Evolutionary conservation across 1,284 basidiomycete genomes (phyloP), one percentile per base, ranked within the genome.

Genomic region (Pholiota adiposa): DNA sequence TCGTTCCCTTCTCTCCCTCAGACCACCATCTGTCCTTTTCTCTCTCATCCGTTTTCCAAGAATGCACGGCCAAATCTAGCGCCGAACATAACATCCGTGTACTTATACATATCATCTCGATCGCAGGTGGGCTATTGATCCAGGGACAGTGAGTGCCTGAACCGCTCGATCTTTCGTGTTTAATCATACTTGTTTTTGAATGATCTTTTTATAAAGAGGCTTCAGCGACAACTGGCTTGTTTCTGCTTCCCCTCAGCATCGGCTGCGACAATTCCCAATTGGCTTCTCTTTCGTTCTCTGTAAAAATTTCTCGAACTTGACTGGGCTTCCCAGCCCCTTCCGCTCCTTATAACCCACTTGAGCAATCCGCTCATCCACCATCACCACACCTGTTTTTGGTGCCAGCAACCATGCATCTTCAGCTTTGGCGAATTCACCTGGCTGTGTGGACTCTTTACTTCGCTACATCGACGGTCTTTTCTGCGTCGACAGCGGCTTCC

Each of bases 301-400:
- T 25, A 53, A 18, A n/a, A 25, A 8, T 7, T 53, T 50, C 48
- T 34, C 29, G 48, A 34, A 34, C 16, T 40, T 53, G 49, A 36
- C 48, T 38, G 23, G 50, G 46, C 50, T 56, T 54, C 54, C 56
- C 48, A n/a, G n/a, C n/a, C 27, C 52, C 44, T 40, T 36, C 38
- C 52, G 7, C 46, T 49, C 52, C 34, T 61, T 36, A 51, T 48
- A 58, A 51, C 49, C 21, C 46, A 56, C 46, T 31, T 54, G 48
- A 56, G 64, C 61, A 18, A 51, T 43, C 56, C 54, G 51, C 62
- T 58, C 56, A 18, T 46, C 31, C 40, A 46, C n/a, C n/a, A n/a
- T n/a, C 50, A n/a, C 58, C 53, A 9, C 56, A 56, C 16, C 53
- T n/a, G 4, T 6, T 43, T 56, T 25, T 23, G 21, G 14, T 9